phyloP scores from a whole-genome alignment of 495 filamentous ascomycete species.

The Penicillium verhagenii region DNA sequence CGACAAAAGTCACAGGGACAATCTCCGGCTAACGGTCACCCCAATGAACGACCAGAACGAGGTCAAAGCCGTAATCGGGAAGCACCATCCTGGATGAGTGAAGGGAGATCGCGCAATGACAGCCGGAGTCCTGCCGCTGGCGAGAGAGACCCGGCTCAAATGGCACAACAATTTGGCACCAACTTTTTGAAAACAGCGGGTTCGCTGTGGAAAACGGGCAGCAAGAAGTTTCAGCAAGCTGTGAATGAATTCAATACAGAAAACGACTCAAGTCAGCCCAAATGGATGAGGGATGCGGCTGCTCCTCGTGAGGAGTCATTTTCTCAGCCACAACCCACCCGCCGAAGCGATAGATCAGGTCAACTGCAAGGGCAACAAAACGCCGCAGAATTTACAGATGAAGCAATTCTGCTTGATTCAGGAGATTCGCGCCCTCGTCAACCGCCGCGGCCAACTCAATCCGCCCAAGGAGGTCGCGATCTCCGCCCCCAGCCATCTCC shows the following conservation, averaged over 20 bases:
- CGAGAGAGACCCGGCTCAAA: constrained; percentile 76
- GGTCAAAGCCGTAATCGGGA: constrained; percentile 39
- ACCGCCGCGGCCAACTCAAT: constrained; percentile 27
- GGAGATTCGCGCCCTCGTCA: constrained; percentile 43
- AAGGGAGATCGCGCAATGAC: constrained; percentile 39
- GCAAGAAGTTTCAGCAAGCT: constrained; percentile 92
- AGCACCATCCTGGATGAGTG: constrained; percentile 39
- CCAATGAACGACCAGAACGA: constrained; percentile 34
- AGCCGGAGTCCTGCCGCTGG: constrained; percentile 57
- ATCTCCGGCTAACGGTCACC: constrained; percentile 29
- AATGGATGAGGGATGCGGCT: constrained; percentile 83
- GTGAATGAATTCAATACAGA: constrained; percentile 85
- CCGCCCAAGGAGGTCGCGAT: constrained; percentile 21
- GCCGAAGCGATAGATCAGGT: constrained; percentile 15
- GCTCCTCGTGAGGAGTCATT: constrained; percentile 32
- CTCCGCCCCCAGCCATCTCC: constrained; percentile 49
- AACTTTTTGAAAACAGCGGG: constrained; percentile 92
- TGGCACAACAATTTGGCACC: constrained; percentile 77
- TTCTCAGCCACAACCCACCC: constrained; percentile 14
- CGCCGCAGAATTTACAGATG: constrained; percentile 66
- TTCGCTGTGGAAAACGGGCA: constrained; percentile 88
- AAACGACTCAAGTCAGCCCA: constrained; percentile 81
- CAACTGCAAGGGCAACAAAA: constrained; percentile 21
- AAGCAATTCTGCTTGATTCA: constrained; percentile 86
- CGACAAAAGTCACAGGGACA: constrained; percentile 54